Evolutionary conservation across 2,329 filamentous ascomycete genomes (phyloP).

Genomic region (Trichothecium sympodiale): DNA sequence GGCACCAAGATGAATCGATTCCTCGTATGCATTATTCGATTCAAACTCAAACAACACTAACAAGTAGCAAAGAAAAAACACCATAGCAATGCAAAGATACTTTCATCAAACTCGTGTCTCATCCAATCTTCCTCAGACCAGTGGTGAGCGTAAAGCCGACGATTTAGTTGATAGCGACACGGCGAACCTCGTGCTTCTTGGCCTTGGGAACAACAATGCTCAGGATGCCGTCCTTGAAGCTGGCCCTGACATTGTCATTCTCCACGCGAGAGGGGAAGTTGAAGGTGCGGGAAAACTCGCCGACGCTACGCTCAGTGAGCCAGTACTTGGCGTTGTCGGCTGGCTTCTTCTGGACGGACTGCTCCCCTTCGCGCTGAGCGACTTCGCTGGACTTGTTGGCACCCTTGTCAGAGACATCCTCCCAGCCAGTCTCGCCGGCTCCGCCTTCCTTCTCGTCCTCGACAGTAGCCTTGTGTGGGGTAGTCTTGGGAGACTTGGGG

Average conservation of each 20-base stretch:
- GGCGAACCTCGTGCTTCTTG: slow-evolving; percentile 43
- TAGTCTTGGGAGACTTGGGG: slow-evolving; percentile 14
- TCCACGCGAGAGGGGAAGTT: slow-evolving; percentile 55
- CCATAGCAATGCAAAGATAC: too few relatives aligned
- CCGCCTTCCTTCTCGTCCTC: slow-evolving; percentile 43
- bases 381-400: slow-evolving; percentile 16
- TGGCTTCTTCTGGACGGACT: slow-evolving; percentile 19
- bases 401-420: slow-evolving; percentile 14
- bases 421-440: slow-evolving; percentile 15
- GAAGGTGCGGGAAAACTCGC: slow-evolving; percentile 59
- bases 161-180: slow-evolving; percentile 44
- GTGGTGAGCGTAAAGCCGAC: not conserved
- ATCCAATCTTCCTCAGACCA: not conserved
- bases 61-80: too few relatives aligned
- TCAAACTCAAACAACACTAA: too few relatives aligned
- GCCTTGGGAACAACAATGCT: slow-evolving; percentile 55
- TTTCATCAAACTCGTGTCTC: too few relatives aligned
- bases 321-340: slow-evolving; percentile 52
- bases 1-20: too few relatives aligned
- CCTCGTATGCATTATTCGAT: too few relatives aligned
- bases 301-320: slow-evolving; percentile 55
- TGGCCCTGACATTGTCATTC: slow-evolving; percentile 48
- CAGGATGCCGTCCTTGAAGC: slow-evolving; percentile 55
- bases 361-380: slow-evolving; percentile 11
- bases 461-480: slow-evolving; percentile 47